These are phyloP conservation scores for Aureobasidium sp. DNA, from an alignment of 2,329 filamentous ascomycete genomes.

Conservation along the genomic window DNA sequence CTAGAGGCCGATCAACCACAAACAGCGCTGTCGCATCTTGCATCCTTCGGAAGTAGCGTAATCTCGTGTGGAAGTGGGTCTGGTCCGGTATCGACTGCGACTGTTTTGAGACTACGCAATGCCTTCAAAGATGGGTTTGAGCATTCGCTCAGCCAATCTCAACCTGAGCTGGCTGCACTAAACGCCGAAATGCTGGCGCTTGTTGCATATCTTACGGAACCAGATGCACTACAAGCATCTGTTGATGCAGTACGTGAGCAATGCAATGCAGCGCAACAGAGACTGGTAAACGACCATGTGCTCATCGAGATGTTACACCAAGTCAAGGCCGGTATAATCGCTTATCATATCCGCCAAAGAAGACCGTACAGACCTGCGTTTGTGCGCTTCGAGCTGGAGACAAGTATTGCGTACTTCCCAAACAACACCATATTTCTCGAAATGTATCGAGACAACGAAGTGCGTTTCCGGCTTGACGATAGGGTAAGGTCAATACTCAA, in stretches of 20 bases:
- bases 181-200: conserved; percentile 56
- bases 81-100: background rate
- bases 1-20: conserved; percentile 37
- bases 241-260: conserved; percentile 32
- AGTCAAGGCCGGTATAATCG: conserved; percentile 55
- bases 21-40: conserved; percentile 27
- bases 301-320: conserved; percentile 57
- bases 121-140: conserved; percentile 46
- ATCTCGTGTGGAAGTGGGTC: background rate
- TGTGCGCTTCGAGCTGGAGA: conserved; percentile 52
- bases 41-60: conserved; percentile 19
- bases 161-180: conserved; percentile 41
- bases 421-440: conserved; percentile 67
- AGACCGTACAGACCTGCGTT: conserved; percentile 59
- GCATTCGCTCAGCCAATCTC: conserved; percentile 44
- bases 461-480: conserved; percentile 63
- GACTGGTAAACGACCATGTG: background rate
- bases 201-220: conserved; percentile 54
- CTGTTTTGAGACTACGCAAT: background rate
- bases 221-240: conserved; percentile 26
- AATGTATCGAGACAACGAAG: conserved; percentile 65
- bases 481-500: conserved; percentile 60
- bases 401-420: conserved; percentile 58
- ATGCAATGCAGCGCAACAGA: conserved; percentile 31
- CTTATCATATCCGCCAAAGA: conserved; percentile 52